Conservation (phyloP, 495 filamentous ascomycete genomes). For the Symbiotaphrina buchneri region DNA sequence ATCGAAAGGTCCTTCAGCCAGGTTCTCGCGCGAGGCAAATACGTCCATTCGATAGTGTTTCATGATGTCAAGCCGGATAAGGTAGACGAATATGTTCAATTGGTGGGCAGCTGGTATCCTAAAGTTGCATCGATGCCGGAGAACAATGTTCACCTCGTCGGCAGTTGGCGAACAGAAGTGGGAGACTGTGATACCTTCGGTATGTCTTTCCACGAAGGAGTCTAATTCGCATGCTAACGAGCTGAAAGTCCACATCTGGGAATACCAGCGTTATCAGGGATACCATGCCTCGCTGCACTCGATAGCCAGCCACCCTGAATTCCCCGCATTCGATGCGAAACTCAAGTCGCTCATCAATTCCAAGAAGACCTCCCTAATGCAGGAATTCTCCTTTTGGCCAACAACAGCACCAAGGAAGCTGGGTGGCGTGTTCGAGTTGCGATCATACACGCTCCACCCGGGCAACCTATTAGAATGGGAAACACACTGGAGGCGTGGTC, state of each 20-base stretch:
- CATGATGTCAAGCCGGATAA: slow-evolving; percentile 90
- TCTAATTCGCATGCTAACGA: slow-evolving; percentile 1
- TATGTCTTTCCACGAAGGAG: slow-evolving; percentile 20
- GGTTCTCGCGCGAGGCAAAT: slow-evolving; percentile 87
- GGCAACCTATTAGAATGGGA: slow-evolving; percentile 97
- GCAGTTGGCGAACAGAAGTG: slow-evolving; percentile 96
- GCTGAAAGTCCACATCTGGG: slow-evolving; percentile 83
- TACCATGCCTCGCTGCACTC: slow-evolving; percentile 81
- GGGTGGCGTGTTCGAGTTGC: slow-evolving; percentile 86
- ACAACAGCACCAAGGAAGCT: slow-evolving; percentile 76
- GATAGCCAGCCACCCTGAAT: slow-evolving; percentile 61
- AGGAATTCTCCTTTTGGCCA: slow-evolving; percentile 99
- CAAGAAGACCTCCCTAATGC: slow-evolving; percentile 85
- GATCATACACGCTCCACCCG: slow-evolving; percentile 89
- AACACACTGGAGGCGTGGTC: slow-evolving; percentile 86
- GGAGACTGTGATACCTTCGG: slow-evolving; percentile 96
- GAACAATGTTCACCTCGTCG: slow-evolving; percentile 88
- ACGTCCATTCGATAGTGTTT: slow-evolving; percentile 94
- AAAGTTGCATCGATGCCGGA: slow-evolving; percentile 54
- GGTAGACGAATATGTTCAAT: slow-evolving; percentile 80
- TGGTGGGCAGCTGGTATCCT: slow-evolving; percentile 89
- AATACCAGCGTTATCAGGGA: slow-evolving; percentile 92
- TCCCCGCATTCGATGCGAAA: slow-evolving; percentile 56
- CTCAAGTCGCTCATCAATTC: slow-evolving; percentile 59
- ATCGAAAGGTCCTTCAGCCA: slow-evolving; percentile 89